A percentile compares a stretch with the other conserved stretches of the same genome.
phyloP scores from a whole-genome alignment of 2,329 filamentous ascomycete genomes.

The Coniochaeta hoffmannii region DNA sequence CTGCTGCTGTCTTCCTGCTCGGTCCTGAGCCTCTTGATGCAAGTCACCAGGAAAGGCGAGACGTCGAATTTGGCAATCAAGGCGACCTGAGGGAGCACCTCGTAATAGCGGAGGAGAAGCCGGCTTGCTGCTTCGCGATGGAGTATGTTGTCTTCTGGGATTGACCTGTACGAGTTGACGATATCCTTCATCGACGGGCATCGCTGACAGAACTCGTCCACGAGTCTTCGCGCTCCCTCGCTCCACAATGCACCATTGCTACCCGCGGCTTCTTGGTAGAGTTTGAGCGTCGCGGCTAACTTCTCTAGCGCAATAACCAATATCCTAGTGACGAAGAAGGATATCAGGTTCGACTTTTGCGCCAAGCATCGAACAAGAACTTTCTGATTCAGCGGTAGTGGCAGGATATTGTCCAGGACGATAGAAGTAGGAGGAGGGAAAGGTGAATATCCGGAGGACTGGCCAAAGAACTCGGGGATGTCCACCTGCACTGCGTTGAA shows the following conservation, averaged over 20 bases:
- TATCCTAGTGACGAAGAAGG: conserved; percentile 76
- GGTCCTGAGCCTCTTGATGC: conserved; percentile 53
- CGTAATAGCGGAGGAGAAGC: conserved; percentile 77
- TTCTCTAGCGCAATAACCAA: conserved; percentile 76
- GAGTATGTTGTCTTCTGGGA: conserved; percentile 60
- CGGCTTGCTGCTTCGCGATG: conserved; percentile 74
- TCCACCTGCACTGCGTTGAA: conserved; percentile 73
- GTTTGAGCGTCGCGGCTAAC: conserved; percentile 54
- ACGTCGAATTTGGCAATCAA: conserved; percentile 84
- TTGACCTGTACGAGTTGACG: conserved; percentile 64
- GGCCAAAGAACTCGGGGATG: conserved; percentile 66
- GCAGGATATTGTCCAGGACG: conserved; percentile 79
- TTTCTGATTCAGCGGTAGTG: conserved; percentile 73
- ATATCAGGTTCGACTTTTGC: conserved; percentile 69
- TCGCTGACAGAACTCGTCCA: conserved; percentile 68
- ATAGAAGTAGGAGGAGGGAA: conserved; percentile 73
- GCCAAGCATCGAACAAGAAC: conserved; percentile 72
- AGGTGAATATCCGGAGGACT: conserved; percentile 50
- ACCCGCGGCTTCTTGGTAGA: conserved; percentile 43
- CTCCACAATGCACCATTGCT: conserved; percentile 50
- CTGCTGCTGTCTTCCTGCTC: conserved; percentile 36
- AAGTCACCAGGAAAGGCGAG: conserved; percentile 64
- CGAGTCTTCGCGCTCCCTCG: conserved; percentile 59
- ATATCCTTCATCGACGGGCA: conserved; percentile 79
- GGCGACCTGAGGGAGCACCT: conserved; percentile 70